Evolutionary conservation across 1,284 basidiomycete species (phyloP), one percentile per base, ranked within the genome.

Genomic region (Rhodotorula glutinis): DNA sequence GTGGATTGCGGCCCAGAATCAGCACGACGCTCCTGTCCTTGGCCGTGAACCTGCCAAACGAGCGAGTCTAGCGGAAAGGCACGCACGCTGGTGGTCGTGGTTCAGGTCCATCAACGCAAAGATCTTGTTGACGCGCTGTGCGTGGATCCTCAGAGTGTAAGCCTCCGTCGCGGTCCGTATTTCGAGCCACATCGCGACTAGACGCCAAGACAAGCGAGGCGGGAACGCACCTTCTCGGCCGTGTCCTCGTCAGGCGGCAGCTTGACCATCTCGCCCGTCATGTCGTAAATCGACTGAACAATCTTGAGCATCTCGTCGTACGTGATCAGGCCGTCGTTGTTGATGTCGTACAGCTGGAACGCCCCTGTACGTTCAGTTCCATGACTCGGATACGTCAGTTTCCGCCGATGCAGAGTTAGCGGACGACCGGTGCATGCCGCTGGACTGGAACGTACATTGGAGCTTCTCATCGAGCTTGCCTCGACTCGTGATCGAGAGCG

Each of bases 221-320:
- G n/a, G 62, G 5, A 14, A 67, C 80, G 57, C 72, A 88, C 93
- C 89, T 98, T 98, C 81, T 98, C 93, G 2, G 96, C 96, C 25
- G 96, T 99, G 81, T 98, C 93, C 81, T 99, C 96, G 79, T 98
- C 96, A 57, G 88, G 84, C 23, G 96, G 95, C 33, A 98, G 85
- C 79, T 94, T 95, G 75, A 98, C 95, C 94, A 98, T 98, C 79
- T 96, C 90, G 33, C 71, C 71, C 7, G 93, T 95, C 93, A 96
- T 96, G 85, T 95, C 95, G 84, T 97, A 97, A 82, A 97, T 97
- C 61, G 91, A 88, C 75, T 88, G 86, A 9, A 97, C 94, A 77
- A 97, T 96, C 82, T 91, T 87, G 53, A 97, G 87, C 92, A 99
- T 99, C 82, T 99, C 96, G 75, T 95, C 89, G 79, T 97, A 96